Conservation (phyloP, 2,329 filamentous ascomycete species). For the Penicillium hordei region DNA sequence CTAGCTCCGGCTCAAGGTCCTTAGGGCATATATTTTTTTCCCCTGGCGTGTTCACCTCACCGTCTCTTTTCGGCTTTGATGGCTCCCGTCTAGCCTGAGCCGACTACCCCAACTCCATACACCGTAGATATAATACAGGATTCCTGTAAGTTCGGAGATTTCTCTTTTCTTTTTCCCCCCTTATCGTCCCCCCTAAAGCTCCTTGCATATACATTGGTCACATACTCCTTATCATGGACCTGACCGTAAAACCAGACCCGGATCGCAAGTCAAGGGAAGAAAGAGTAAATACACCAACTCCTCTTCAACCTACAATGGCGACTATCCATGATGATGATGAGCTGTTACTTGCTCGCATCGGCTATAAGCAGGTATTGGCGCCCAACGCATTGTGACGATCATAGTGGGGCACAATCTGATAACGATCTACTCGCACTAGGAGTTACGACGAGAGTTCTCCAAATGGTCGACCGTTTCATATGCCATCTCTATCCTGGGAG, state of each 20-base stretch:
- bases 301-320: constrained; percentile 33
- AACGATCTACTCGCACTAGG: constrained; percentile 41
- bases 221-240: constrained; percentile 11
- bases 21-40: constrained; percentile 1
- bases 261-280: constrained; percentile 10
- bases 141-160: constrained; percentile 6
- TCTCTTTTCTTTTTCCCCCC: background rate
- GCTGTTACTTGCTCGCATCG: constrained; percentile 59
- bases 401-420: constrained; percentile 11
- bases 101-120: background rate
- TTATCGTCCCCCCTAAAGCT: constrained; percentile 10
- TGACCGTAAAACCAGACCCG: constrained; percentile 15
- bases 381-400: constrained; percentile 3
- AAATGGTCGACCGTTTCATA: constrained; percentile 68
- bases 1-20: constrained; percentile 4
- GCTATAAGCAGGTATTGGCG: constrained; percentile 59
- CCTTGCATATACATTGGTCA: constrained; percentile 2
- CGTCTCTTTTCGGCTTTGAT: constrained; percentile 17
- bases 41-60: constrained; percentile 13
- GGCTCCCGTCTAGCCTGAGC: constrained; percentile 13
- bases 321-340: constrained; percentile 59
- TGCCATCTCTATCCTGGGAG: constrained; percentile 64
- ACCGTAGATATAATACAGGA: constrained; percentile 18
- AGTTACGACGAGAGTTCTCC: constrained; percentile 62
- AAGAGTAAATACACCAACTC: background rate